Evolutionary conservation across 495 filamentous ascomycete species (phyloP), one percentile per base, ranked within the genome.

Genomic region (Cudoniella acicularis): DNA sequence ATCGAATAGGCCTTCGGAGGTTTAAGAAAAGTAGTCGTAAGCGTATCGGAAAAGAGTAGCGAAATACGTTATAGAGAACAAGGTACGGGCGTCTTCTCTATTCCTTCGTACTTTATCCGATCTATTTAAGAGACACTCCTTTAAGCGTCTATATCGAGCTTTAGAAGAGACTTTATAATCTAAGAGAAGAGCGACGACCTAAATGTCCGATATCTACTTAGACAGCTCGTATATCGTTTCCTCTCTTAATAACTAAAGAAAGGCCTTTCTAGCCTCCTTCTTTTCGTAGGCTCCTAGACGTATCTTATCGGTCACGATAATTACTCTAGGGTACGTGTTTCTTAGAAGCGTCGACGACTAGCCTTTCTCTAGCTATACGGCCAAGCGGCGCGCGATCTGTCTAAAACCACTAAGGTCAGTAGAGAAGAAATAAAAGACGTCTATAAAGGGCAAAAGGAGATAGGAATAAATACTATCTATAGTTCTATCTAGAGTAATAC

Each of bases 11-110:
- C 62, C 53, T 25, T 45, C 51, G 49, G 54, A 16, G 22, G 36
- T 54, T n/a, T 50, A 18, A 36, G 27, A 30, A 49, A 67, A 67
- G 18, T 69, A 54, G 45, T 56, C 40, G 21, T 45, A 54, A 54
- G 55, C 57, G 41, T 54, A 53, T 49, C 52, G 46, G 23, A 67
- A 61, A 54, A 69, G 51, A 8, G 59, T 23, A 25, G 55, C 40
- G 49, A 69, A 65, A 60, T 69, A 53, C 17, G 18, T 23, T 27
- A 52, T 27, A 26, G 54, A 62, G 49, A 69, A 69, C 8, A 62
- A 54, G 21, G 27, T 62, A 43, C 59, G 27, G 22, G 22, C 18
- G 18, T 63, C 26, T 17, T 10, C 21, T 60, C 51, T 64, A 43
- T 21, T 49, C 21, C n/a, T 23, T 45, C 64, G 52, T 18, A 69